A percentile compares a stretch with the other conserved stretches of the same genome.
phyloP scores from a whole-genome alignment of 805 yeast species.

The Sugiyamaella chiloensis region DNA sequence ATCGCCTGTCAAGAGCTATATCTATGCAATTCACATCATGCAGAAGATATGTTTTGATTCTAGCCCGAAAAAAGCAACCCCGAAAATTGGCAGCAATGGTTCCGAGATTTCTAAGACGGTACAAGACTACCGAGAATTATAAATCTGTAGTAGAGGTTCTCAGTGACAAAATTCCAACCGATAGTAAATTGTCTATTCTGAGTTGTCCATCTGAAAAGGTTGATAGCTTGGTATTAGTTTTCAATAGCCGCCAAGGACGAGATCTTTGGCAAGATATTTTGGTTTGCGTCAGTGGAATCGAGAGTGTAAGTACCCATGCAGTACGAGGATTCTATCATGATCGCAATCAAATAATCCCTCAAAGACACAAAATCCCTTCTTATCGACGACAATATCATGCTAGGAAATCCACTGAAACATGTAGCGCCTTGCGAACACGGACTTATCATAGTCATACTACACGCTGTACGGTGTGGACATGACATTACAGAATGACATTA shows the following conservation, averaged over 20 bases:
- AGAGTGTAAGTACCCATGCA: not conserved
- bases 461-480: no score
- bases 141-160: not conserved
- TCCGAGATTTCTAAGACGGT: not conserved
- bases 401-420: no score
- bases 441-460: no score
- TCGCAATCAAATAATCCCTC: not conserved
- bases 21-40: not conserved
- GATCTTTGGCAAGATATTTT: slow-evolving; percentile 4
- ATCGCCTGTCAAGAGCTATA: slow-evolving; percentile 3
- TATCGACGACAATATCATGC: no score
- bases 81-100: not conserved
- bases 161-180: not conserved
- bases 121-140: not conserved
- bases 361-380: no score
- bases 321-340: slow-evolving; percentile 1
- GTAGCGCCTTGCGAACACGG: no score
- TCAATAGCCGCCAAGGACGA: slow-evolving; percentile 6
- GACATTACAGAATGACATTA: no score
- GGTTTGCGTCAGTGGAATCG: not conserved
- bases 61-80: not conserved
- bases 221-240: slow-evolving; percentile 6
- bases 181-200: not conserved
- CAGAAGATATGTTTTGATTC: slow-evolving; percentile 7
- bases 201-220: slow-evolving; percentile 3